A percentile compares a stretch with the other conserved stretches of the same genome.
Evolutionary conservation across 495 filamentous ascomycete genomes (phyloP).

Genomic region (Penicillium silybi): DNA sequence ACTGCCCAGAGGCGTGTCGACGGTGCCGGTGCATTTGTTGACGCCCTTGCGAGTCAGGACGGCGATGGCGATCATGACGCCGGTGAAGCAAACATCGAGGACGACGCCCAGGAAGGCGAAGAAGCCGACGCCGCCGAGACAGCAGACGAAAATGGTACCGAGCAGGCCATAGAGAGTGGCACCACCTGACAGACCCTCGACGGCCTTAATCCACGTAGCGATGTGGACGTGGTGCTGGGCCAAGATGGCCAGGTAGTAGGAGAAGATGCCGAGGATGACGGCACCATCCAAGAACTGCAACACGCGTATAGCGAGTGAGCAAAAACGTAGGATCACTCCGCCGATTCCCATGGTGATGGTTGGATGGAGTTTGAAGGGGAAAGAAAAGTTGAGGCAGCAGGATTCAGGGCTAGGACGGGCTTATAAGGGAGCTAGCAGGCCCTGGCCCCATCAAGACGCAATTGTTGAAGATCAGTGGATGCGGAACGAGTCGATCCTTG

Average conservation of each 20-base stretch:
- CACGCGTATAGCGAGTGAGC: slow-evolving; percentile 60
- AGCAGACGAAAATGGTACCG: slow-evolving; percentile 70
- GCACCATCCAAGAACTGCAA: slow-evolving; percentile 69
- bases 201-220: slow-evolving; percentile 63
- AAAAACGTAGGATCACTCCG: slow-evolving; percentile 57
- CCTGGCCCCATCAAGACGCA: slow-evolving; percentile 8
- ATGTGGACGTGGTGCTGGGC: slow-evolving; percentile 55
- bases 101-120: slow-evolving; percentile 70
- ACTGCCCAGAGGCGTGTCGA: slow-evolving; percentile 63
- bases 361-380: not conserved
- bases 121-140: slow-evolving; percentile 69
- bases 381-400: slow-evolving; percentile 23
- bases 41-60: slow-evolving; percentile 66
- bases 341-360: slow-evolving; percentile 38
- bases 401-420: slow-evolving; percentile 14
- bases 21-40: slow-evolving; percentile 54
- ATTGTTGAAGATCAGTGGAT: slow-evolving; percentile 28
- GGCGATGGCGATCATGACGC: slow-evolving; percentile 73
- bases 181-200: slow-evolving; percentile 75
- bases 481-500: slow-evolving; percentile 8
- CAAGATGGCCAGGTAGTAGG: slow-evolving; percentile 54
- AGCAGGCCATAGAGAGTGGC: slow-evolving; percentile 68
- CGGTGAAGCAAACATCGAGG: slow-evolving; percentile 76
- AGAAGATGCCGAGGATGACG: slow-evolving; percentile 76
- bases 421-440: slow-evolving; percentile 11